phyloP scores from a whole-genome alignment of 2,329 filamentous ascomycete genomes.

The Cladophialophora chaetospira region DNA sequence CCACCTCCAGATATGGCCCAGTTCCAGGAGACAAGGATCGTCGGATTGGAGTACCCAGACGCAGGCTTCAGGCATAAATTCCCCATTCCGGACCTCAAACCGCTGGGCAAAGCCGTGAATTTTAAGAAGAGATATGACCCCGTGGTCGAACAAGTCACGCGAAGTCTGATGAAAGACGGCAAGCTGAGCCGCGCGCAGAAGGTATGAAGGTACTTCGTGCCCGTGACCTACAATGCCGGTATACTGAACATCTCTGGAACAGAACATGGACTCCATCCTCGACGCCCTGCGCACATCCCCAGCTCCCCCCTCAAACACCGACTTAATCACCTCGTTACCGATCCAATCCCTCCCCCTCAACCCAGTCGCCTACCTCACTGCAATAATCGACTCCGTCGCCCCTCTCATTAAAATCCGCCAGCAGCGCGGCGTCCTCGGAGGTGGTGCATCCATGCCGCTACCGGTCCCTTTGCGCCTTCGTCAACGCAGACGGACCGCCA shows the following conservation, averaged over 20 bases:
- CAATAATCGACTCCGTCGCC: constrained; percentile 89
- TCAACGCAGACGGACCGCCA: constrained; percentile 75
- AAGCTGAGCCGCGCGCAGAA: constrained; percentile 88
- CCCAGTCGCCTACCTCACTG: constrained; percentile 82
- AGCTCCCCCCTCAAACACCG: constrained; percentile 7
- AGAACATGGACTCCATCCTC: constrained; percentile 86
- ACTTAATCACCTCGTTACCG: constrained; percentile 69
- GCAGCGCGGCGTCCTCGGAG: constrained; percentile 77
- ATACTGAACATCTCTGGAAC: constrained; percentile 22
- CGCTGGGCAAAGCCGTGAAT: constrained; percentile 64
- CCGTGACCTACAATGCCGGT: not conserved
- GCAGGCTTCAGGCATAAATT: constrained; percentile 70
- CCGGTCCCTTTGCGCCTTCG: constrained; percentile 74
- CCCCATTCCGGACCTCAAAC: constrained; percentile 62
- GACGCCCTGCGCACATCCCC: constrained; percentile 80
- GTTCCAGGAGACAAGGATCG: constrained; percentile 34
- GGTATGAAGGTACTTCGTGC: constrained; percentile 51
- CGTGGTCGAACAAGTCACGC: constrained; percentile 82
- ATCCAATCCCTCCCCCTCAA: constrained; percentile 80
- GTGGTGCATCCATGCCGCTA: constrained; percentile 79
- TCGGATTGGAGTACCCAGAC: constrained; percentile 34
- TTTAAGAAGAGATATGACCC: constrained; percentile 83
- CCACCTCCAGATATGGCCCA: constrained; percentile 29
- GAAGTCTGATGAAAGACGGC: constrained; percentile 86
- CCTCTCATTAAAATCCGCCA: constrained; percentile 79